phyloP scores from a whole-genome alignment of 352 stramenopile genomes.

The Nannochloropsis limnetica region DNA sequence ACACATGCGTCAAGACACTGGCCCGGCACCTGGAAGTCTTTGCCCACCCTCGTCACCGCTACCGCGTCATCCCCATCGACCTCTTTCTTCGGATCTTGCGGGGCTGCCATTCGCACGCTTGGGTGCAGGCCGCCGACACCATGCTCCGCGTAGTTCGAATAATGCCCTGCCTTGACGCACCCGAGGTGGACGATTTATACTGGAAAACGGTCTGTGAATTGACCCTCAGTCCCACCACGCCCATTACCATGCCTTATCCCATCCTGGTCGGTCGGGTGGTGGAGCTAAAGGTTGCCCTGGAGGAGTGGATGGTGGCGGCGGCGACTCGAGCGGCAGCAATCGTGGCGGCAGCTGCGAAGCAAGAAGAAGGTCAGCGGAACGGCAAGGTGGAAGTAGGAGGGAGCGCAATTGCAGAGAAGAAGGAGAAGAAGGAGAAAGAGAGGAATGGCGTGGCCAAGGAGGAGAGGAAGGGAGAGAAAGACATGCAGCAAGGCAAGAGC shows the following conservation, averaged over 20 bases:
- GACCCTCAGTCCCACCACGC: constrained; percentile 5
- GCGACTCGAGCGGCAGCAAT: not conserved
- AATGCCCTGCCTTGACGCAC: not conserved
- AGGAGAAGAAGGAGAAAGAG: not conserved
- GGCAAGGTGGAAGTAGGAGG: not conserved
- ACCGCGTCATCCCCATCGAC: not conserved
- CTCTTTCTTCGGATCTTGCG: constrained; percentile 12
- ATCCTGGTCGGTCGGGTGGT: not conserved
- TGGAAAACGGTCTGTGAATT: not conserved
- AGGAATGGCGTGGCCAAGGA: not conserved
- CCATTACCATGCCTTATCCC: not conserved
- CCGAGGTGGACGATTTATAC: not conserved
- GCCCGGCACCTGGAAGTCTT: constrained; percentile 1
- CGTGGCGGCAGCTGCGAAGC: not conserved
- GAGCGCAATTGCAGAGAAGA: not conserved
- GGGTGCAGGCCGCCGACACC: constrained; percentile 17
- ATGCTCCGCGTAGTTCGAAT: not conserved
- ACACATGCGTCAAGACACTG: not conserved
- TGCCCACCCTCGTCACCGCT: not conserved
- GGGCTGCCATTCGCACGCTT: not conserved
- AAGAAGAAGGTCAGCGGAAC: not conserved
- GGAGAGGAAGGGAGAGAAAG: not conserved
- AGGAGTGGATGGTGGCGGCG: not conserved
- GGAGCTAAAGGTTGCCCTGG: not conserved
- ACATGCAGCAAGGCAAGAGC: not conserved